Base-by-base conservation (phyloP, 441 rosid species). In the Populus trichocarpa region DNA sequence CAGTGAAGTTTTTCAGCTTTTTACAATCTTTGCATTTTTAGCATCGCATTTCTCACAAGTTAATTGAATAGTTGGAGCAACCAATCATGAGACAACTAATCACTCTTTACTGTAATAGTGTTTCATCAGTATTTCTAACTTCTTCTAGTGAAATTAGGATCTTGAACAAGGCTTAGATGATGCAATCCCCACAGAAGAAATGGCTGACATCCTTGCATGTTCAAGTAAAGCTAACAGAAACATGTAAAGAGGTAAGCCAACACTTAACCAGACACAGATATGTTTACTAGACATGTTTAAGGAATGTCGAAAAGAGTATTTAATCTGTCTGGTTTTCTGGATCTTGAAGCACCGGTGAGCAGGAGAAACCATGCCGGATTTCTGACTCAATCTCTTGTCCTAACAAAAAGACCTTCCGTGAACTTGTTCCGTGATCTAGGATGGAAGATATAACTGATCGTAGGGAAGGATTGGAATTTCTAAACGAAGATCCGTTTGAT, bases 391-490 rank as follows among this genome's bases (percentile, higher is more conserved):
- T 79, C 85, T 42, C 33, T 81, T 6, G 83, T 87, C 14, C 85
- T 90, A 2, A 86, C 86, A 6, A 83, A 73, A 66, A 83, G 91
- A 81, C 89, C 91, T 4, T 86, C 8, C 8, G 71, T 83, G 25
- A 90, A 89, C 86, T 89, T 88, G 94, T 83, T 64, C 38, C 90
- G 94, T 1, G 90, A 87, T 74, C 82, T 72, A 11, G 95, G 92
- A 36, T 89, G 36, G 36, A 33, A 33, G 36, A 33, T 33, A 6
- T 33, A 33, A 33, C 36, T 33, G 36, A 33, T 33, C 36, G 36
- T 33, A 33, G 36, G 36, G 36, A 33, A 6, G 36, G 36, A 33
- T 1, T 33, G 36, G 36, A 33, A 33, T 33, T 33, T 33, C 36
- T 33, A 6, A 33, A 33, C 6, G 36, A 33, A 33, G 1, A 33